Evolutionary conservation across 306 rosid genomes (phyloP).

Genomic region (Vachellia collinsii): DNA sequence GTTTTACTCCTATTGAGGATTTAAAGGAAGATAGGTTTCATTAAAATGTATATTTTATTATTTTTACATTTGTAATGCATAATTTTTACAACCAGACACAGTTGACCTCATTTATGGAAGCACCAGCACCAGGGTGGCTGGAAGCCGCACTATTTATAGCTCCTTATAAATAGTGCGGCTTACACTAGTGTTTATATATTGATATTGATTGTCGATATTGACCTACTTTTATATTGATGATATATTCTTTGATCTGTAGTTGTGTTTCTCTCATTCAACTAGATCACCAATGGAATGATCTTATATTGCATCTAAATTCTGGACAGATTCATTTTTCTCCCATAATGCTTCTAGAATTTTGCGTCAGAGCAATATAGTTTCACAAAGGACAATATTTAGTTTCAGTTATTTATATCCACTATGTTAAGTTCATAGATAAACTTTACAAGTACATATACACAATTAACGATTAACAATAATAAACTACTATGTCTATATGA

Average conservation of each 20-base stretch:
- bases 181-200: not conserved
- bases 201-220: not conserved
- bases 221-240: not conserved
- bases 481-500: too few species aligned
- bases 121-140: slow-evolving; percentile 19
- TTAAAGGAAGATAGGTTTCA: slow-evolving; percentile 50
- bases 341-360: not conserved
- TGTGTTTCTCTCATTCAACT: not conserved
- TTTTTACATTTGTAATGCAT: slow-evolving; percentile 43
- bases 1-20: slow-evolving; percentile 54
- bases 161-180: not conserved
- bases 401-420: too few species aligned
- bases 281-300: not conserved
- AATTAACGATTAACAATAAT: too few species aligned
- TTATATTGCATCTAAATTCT: not conserved
- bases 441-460: too few species aligned
- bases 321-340: not conserved
- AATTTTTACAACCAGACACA: slow-evolving; percentile 51
- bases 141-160: not conserved
- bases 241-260: slow-evolving; percentile 37
- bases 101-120: slow-evolving; percentile 46
- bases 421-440: too few species aligned
- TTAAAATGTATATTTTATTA: slow-evolving; percentile 42
- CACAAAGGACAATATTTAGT: not conserved
- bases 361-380: not conserved